Conservation (phyloP, 176 grass and related monocot species). For the Triticum urartu region DNA sequence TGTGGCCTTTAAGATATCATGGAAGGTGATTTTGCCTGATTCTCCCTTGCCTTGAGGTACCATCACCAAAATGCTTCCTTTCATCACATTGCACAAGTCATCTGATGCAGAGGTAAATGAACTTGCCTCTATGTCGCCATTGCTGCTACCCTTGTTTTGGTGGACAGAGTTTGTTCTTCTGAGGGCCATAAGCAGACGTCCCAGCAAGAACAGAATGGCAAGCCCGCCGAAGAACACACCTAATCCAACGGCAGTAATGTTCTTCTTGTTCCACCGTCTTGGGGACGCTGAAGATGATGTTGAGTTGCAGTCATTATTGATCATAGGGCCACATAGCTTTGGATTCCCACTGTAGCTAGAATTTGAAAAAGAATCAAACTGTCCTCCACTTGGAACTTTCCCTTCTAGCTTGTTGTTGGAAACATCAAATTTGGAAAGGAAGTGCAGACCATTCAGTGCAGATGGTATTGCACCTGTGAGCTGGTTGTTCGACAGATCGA, state of each 20-base stretch:
- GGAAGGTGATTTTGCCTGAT: slow-evolving; percentile 49
- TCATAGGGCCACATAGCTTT: slow-evolving; percentile 53
- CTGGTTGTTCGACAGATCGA: slow-evolving; percentile 59
- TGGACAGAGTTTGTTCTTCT: slow-evolving; percentile 36
- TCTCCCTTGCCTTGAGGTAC: slow-evolving; percentile 53
- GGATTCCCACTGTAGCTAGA: slow-evolving; percentile 70
- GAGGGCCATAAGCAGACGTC: slow-evolving; percentile 36
- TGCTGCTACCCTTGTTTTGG: slow-evolving; percentile 36
- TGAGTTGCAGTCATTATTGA: slow-evolving; percentile 22
- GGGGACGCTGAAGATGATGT: not conserved
- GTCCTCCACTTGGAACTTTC: slow-evolving; percentile 46
- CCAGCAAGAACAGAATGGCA: slow-evolving; percentile 53
- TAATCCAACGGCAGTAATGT: slow-evolving; percentile 45
- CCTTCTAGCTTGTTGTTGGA: slow-evolving; percentile 70
- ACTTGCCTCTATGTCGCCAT: slow-evolving; percentile 39
- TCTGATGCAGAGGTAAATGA: slow-evolving; percentile 55
- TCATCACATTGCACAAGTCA: slow-evolving; percentile 32
- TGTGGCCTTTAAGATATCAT: slow-evolving; percentile 74
- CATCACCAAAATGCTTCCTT: slow-evolving; percentile 58
- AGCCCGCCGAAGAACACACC: slow-evolving; percentile 65
- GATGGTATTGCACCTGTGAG: slow-evolving; percentile 58
- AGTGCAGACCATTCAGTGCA: slow-evolving; percentile 43
- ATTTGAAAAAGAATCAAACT: slow-evolving; percentile 63
- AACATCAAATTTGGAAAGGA: slow-evolving; percentile 67
- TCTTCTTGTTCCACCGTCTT: slow-evolving; percentile 39